A percentile compares a stretch with the other conserved stretches of the same genome.
These are phyloP conservation scores for Backusella mclennaniae DNA, from an alignment of 192 early-diverging fungal genomes.

Conservation along the genomic window DNA sequence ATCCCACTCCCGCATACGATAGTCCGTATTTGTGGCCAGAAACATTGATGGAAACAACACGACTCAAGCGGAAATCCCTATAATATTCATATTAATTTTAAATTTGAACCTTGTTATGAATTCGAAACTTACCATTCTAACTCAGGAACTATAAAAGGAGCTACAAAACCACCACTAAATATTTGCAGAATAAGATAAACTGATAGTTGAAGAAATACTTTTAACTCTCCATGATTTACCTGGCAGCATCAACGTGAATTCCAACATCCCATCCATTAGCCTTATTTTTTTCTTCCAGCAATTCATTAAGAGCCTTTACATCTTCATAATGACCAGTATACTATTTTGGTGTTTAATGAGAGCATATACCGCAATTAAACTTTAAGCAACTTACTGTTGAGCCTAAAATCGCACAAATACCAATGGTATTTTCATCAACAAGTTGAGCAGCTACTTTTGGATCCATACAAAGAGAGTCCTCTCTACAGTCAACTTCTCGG, in stretches of 20 bases:
- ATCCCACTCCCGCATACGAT: slow-evolving; percentile 79
- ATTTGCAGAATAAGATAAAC: neutral
- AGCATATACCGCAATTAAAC: neutral
- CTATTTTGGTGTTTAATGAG: neutral
- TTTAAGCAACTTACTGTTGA: slow-evolving; percentile 43
- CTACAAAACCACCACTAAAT: slow-evolving; percentile 75
- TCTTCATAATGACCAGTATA: slow-evolving; percentile 88
- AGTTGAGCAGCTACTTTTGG: slow-evolving; percentile 62
- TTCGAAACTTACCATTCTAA: slow-evolving; percentile 59
- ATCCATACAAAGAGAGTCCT: slow-evolving; percentile 54
- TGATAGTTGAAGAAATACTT: neutral
- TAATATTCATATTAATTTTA: neutral
- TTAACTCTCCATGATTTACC: slow-evolving; percentile 1
- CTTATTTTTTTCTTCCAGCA: slow-evolving; percentile 58
- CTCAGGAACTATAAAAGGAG: slow-evolving; percentile 76
- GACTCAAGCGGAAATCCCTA: slow-evolving; percentile 56
- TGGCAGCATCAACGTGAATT: slow-evolving; percentile 86
- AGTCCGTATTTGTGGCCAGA: slow-evolving; percentile 90
- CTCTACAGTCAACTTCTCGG: slow-evolving; percentile 28
- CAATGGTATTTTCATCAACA: slow-evolving; percentile 87
- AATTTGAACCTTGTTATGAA: neutral
- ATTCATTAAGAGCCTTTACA: slow-evolving; percentile 57
- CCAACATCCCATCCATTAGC: slow-evolving; percentile 68
- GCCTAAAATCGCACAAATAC: slow-evolving; percentile 73
- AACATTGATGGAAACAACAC: slow-evolving; percentile 77